Base-by-base conservation (phyloP, 2,329 filamentous ascomycete species). In the Verticillium isaacii region DNA sequence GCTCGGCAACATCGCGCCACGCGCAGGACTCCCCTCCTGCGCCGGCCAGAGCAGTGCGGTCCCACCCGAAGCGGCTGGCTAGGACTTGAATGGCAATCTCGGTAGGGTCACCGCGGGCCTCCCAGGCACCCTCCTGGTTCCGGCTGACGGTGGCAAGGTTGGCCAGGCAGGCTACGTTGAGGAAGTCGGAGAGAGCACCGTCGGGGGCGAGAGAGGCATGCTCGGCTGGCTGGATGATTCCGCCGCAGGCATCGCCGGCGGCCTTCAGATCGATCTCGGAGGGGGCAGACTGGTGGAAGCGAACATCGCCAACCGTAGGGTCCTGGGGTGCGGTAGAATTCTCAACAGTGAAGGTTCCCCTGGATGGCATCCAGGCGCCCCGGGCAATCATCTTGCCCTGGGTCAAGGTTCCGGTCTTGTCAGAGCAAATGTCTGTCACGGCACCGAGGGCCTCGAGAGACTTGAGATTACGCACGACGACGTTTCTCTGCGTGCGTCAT, bases 41-140 rank as follows among this genome's bases (percentile, higher is more conserved):
- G 1, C 52, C 52, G 6, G 77, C 80, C 67, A 80, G 80, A 29
- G 74, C 73, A 15, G 77, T 72, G 23, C 82, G 77, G 58, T 84
- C 82, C 78, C 82, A 83, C 39, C 82, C 76, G 68, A 89, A 89
- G 5, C 87, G 83, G 56, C 80, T 82, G 15, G 86, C 85, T 63
- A 89, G 86, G 1, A 89, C 87, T 65, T 89, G 85, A 29, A 89
- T 85, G 3, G 87, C 87, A 61, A 89, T 88, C 66, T 89, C 86
- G 0, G 87, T 89, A 1, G 85, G 84, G 67, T 86, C 84, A 36
- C 85, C 85, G 50, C 82, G 80, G 52, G 83, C 82, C 56, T 81
- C 77, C 85, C 85, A 87, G 45, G 76, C 71, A 2, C 64, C 66
- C 5, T 70, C 65, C 52, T 73, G 45, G 54, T 84, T 82, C 63